phyloP scores from a whole-genome alignment of 768 basidiomycete species.

The Suillus paluster region DNA sequence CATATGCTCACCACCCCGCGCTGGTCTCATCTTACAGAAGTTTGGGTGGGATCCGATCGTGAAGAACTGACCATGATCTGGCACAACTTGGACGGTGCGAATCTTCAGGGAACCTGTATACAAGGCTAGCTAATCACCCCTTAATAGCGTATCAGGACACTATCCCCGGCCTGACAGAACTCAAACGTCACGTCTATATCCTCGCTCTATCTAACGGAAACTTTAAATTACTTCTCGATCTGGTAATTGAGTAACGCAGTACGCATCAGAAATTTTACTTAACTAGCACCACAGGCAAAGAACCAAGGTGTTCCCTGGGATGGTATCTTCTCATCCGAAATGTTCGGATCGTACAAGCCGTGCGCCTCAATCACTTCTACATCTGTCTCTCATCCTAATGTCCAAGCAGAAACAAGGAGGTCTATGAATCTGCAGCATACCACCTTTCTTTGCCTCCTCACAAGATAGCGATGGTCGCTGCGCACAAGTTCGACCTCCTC shows the following conservation, averaged over 20 bases:
- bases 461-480: conserved; percentile 66
- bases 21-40: conserved; percentile 53
- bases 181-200: conserved; percentile 57
- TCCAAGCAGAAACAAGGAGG: conserved; percentile 41
- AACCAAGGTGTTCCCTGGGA: conserved; percentile 68
- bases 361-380: conserved; percentile 33
- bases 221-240: conserved; percentile 59
- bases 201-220: conserved; percentile 68
- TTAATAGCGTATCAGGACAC: conserved; percentile 61
- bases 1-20: conserved; percentile 50
- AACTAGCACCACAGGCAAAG: conserved; percentile 51
- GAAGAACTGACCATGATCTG: conserved; percentile 53
- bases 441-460: conserved; percentile 51
- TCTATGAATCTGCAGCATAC: conserved; percentile 52
- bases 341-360: conserved; percentile 71
- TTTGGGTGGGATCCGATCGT: conserved; percentile 50
- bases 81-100: conserved; percentile 61
- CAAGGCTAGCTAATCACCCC: not conserved
- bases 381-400: not conserved
- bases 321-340: conserved; percentile 59
- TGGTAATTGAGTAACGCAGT: conserved; percentile 42
- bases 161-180: conserved; percentile 47
- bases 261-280: not conserved
- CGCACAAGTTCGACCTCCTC: conserved; percentile 61
- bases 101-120: not conserved